phyloP scores from a whole-genome alignment of 768 basidiomycete genomes.

The Lactarius akahatsu region DNA sequence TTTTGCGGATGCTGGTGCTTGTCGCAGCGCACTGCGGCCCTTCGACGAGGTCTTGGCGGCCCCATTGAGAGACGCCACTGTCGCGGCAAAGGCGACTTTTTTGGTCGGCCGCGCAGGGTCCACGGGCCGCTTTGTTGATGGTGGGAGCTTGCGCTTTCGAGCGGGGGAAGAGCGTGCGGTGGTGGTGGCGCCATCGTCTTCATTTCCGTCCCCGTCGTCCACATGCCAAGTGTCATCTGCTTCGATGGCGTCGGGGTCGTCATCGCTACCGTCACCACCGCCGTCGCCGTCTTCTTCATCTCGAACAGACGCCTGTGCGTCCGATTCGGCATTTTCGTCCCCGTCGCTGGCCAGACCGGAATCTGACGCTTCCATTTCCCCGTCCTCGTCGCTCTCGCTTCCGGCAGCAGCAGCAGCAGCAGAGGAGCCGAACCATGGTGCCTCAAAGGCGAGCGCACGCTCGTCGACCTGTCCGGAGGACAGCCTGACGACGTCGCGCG shows the following conservation, averaged over 20 bases:
- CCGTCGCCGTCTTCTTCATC: no score
- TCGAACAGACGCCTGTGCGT: slow-evolving; percentile 12
- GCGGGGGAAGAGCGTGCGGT: slow-evolving; percentile 8
- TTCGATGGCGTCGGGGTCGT: slow-evolving; percentile 39
- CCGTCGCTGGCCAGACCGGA: slow-evolving; percentile 34
- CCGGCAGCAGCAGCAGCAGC: neutral
- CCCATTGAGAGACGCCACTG: no score
- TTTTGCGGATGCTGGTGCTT: neutral
- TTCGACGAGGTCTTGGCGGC: neutral
- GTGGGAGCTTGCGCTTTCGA: slow-evolving; percentile 37
- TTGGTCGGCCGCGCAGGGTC: slow-evolving; percentile 33
- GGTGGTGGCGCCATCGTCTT: slow-evolving; percentile 30
- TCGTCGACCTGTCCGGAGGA: slow-evolving; percentile 40
- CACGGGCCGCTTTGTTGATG: slow-evolving; percentile 6
- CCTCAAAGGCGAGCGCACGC: slow-evolving; percentile 44
- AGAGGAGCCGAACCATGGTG: slow-evolving; percentile 38
- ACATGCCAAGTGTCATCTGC: slow-evolving; percentile 36
- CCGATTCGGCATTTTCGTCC: neutral
- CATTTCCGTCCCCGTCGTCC: slow-evolving; percentile 13
- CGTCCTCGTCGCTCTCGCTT: slow-evolving; percentile 33
- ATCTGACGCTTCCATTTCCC: slow-evolving; percentile 39
- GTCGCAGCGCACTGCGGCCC: no score
- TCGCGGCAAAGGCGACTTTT: slow-evolving; percentile 36
- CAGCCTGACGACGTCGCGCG: slow-evolving; percentile 50
- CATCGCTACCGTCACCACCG: slow-evolving; percentile 40